Evolutionary conservation across 2,329 filamentous ascomycete genomes (phyloP).

Genomic region (Coleophoma cylindrospora): DNA sequence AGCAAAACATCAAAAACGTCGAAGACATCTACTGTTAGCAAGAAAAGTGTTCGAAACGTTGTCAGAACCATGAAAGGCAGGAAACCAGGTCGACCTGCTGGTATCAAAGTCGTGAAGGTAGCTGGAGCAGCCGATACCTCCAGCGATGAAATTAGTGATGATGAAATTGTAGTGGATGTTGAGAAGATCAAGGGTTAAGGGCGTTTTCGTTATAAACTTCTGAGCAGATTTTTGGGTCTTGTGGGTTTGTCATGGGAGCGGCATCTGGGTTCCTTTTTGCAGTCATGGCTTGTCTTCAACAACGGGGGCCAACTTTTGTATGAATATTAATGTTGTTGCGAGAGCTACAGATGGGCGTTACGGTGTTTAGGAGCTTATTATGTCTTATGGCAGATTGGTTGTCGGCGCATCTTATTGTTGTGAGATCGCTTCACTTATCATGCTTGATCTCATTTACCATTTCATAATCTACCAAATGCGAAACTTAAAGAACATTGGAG

Average conservation of each 20-base stretch:
- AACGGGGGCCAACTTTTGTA: constrained; percentile 15
- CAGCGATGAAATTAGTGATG: not conserved
- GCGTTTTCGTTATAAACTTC: too few species aligned
- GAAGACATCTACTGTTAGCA: not conserved
- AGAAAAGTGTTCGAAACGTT: constrained; percentile 3
- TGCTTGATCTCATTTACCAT: too few species aligned
- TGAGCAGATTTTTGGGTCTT: too few species aligned
- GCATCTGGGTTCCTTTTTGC: constrained; percentile 2
- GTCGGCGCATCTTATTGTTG: too few species aligned
- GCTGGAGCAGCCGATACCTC: constrained; percentile 7
- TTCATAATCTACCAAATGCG: too few species aligned
- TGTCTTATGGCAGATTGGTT: too few species aligned
- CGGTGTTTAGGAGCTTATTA: too few species aligned
- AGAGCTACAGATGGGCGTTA: not conserved
- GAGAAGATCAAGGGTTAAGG: not conserved
- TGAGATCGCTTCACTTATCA: too few species aligned
- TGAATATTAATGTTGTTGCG: constrained; percentile 14
- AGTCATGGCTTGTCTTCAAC: constrained; percentile 19
- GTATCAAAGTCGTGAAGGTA: constrained; percentile 1
- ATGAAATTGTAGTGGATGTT: not conserved
- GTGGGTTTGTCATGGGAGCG: too few species aligned
- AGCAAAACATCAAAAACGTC: constrained; percentile 5
- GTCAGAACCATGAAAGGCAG: constrained; percentile 10
- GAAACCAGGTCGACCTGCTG: not conserved
- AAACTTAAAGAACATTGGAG: too few species aligned